A percentile compares a stretch with the other conserved stretches of the same genome.
These are phyloP conservation scores for Rhodocollybia butyracea DNA, from an alignment of 768 basidiomycete species.

Conservation along the genomic window DNA sequence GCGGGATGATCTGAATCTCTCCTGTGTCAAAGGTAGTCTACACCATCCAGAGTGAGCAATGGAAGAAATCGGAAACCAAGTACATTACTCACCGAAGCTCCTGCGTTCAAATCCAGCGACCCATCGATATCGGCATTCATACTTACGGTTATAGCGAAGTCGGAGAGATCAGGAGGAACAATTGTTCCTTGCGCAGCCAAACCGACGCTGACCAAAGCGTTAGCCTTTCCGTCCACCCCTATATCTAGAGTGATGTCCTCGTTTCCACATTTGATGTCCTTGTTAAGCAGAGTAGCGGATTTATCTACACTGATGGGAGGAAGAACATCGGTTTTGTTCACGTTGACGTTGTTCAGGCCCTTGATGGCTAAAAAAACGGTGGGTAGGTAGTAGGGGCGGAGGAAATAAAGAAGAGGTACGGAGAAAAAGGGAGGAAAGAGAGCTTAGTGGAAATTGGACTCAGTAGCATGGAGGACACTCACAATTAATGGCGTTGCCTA, in stretches of 20 bases:
- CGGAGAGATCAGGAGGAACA: constrained; percentile 37
- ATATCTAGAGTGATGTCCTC: constrained; percentile 27
- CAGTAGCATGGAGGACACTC: not conserved
- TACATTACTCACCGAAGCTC: constrained; percentile 30
- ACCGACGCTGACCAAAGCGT: constrained; percentile 33
- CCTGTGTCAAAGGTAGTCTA: constrained; percentile 41
- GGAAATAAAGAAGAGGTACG: not conserved
- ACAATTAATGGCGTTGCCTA: constrained; percentile 26
- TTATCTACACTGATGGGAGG: constrained; percentile 28
- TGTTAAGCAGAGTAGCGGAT: constrained; percentile 27
- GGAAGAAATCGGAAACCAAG: too few relatives aligned
- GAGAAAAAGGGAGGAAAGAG: not conserved
- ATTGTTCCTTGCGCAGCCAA: constrained; percentile 42
- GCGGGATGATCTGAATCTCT: constrained; percentile 32
- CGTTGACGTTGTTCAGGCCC: constrained; percentile 27
- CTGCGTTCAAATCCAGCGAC: constrained; percentile 32
- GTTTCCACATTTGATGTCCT: constrained; percentile 13
- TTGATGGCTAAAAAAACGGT: constrained; percentile 13
- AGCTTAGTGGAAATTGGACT: not conserved
- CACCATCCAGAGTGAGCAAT: too few relatives aligned
- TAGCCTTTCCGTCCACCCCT: constrained; percentile 22
- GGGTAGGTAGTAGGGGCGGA: not conserved
- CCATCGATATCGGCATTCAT: constrained; percentile 34
- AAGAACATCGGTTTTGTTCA: constrained; percentile 27
- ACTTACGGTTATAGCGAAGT: constrained; percentile 34